Percentiles rank a stretch among this genome's conserved stretches.
Evolutionary conservation across 2,329 filamentous ascomycete genomes (phyloP).

Genomic region (Monilinia aucupariae): DNA sequence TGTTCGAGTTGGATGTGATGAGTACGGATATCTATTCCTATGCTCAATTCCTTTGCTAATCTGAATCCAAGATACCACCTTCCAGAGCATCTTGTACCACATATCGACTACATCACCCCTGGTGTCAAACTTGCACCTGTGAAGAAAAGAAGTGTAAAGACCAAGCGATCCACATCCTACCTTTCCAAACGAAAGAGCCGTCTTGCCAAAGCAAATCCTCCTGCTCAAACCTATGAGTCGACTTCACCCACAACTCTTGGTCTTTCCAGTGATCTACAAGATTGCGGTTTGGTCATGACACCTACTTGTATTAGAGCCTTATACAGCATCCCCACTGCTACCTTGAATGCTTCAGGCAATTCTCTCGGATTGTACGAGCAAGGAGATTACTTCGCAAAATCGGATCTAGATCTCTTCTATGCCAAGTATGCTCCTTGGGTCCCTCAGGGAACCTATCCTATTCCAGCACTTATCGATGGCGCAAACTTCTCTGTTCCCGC

Average conservation of each 20-base stretch:
- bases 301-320: slow-evolving; percentile 28
- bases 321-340: slow-evolving; percentile 33
- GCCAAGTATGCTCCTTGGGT: slow-evolving; percentile 20
- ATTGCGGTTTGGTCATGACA: slow-evolving; percentile 22
- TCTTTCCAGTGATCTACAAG: slow-evolving; percentile 17
- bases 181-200: slow-evolving; percentile 10
- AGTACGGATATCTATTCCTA: slow-evolving; percentile 22
- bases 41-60: neutral
- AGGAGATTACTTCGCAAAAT: slow-evolving; percentile 24
- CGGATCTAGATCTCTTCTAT: slow-evolving; percentile 23
- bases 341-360: slow-evolving; percentile 15
- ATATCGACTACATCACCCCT: slow-evolving; percentile 46
- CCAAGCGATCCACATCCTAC: slow-evolving; percentile 13
- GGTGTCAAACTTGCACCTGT: slow-evolving; percentile 36
- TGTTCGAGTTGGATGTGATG: slow-evolving; percentile 35
- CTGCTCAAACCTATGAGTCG: neutral
- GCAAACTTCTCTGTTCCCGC: slow-evolving; percentile 20
- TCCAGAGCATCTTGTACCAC: slow-evolving; percentile 38
- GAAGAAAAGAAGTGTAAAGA: slow-evolving; percentile 21
- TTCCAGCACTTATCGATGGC: slow-evolving; percentile 27
- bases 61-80: slow-evolving; percentile 37
- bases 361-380: slow-evolving; percentile 20
- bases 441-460: slow-evolving; percentile 21
- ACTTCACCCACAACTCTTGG: slow-evolving; percentile 7
- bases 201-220: neutral